Percentiles rank a stretch among this genome's conserved stretches.
phyloP scores from a whole-genome alignment of 2,329 filamentous ascomycete genomes.

The Hyphodiscus sp. region DNA sequence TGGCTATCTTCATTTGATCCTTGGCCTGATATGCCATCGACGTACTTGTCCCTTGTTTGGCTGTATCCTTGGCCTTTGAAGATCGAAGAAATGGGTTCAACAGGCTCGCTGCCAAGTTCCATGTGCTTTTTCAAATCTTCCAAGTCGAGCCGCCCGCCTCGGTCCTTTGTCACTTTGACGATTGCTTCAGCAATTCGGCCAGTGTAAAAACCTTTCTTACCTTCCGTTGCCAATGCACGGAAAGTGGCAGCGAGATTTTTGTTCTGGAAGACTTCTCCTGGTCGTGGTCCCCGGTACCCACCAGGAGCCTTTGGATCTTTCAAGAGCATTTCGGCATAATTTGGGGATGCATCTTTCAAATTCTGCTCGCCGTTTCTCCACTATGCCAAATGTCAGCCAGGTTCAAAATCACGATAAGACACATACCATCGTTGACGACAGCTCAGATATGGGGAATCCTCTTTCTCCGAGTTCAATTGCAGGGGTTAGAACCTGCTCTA shows the following conservation, averaged over 20 bases:
- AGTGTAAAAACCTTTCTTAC: conserved; percentile 86
- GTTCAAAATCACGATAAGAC: not conserved
- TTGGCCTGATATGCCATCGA: conserved; percentile 35
- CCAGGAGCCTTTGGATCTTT: conserved; percentile 59
- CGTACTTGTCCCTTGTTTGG: conserved; percentile 37
- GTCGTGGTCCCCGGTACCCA: conserved; percentile 65
- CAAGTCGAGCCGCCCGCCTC: conserved; percentile 71
- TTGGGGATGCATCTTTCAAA: conserved; percentile 72
- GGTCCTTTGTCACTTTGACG: conserved; percentile 67
- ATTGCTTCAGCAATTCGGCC: conserved; percentile 77
- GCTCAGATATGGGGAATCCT: conserved; percentile 83
- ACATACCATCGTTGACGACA: conserved; percentile 35
- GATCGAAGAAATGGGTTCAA: conserved; percentile 76
- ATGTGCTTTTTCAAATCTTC: conserved; percentile 77
- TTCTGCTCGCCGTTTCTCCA: conserved; percentile 61
- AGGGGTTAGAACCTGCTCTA: conserved; percentile 73
- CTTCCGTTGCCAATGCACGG: conserved; percentile 66
- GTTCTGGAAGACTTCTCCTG: conserved; percentile 88
- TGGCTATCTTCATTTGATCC: conserved; percentile 34
- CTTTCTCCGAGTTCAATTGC: conserved; percentile 82
- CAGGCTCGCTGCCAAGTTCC: conserved; percentile 66
- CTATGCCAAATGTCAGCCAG: conserved; percentile 37
- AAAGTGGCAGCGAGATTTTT: conserved; percentile 77
- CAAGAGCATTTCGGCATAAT: conserved; percentile 83
- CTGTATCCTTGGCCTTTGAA: conserved; percentile 61